Evolutionary conservation across 805 yeast genomes (phyloP).

Genomic region (Starmerella bombi): DNA sequence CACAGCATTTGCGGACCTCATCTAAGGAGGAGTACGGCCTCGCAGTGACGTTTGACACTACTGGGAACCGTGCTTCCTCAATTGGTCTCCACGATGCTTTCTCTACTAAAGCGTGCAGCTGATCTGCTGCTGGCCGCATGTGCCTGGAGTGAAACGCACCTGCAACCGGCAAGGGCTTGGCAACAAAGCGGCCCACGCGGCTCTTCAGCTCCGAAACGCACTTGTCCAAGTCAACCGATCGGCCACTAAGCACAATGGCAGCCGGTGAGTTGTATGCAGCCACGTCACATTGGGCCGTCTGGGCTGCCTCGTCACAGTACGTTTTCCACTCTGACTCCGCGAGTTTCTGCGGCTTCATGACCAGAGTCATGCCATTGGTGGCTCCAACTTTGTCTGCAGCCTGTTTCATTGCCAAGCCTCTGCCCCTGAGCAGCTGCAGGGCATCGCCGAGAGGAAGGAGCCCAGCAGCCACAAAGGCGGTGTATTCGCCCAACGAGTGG

Average conservation of each 20-base stretch:
- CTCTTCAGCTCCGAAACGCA: conserved; percentile 22
- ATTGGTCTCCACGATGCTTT: conserved; percentile 9
- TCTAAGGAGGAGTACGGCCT: conserved; percentile 23
- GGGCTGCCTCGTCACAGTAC: conserved; percentile 8
- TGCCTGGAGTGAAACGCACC: conserved; percentile 40
- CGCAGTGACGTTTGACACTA: conserved; percentile 27
- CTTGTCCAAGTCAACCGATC: conserved; percentile 21
- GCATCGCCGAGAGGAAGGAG: conserved; percentile 28
- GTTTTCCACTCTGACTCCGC: conserved; percentile 7
- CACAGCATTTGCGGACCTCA: conserved; percentile 22
- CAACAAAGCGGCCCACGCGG: conserved; percentile 20
- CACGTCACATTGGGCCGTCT: conserved; percentile 25
- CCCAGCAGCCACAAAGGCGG: conserved; percentile 33
- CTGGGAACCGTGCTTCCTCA: conserved; percentile 15
- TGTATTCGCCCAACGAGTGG: conserved; percentile 41
- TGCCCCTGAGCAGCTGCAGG: conserved; percentile 32
- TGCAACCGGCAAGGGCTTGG: conserved; percentile 32
- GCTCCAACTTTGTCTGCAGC: conserved; percentile 29
- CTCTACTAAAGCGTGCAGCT: conserved; percentile 23
- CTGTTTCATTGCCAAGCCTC: conserved; percentile 36
- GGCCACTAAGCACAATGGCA: conserved; percentile 38
- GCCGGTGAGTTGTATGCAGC: conserved; percentile 36
- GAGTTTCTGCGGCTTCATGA: conserved; percentile 12
- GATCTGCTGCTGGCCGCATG: conserved; percentile 30
- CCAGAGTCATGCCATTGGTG: conserved; percentile 18